These are phyloP conservation scores for Trifolium subterraneum DNA, from an alignment of 306 rosid genomes.

Conservation along the genomic window DNA sequence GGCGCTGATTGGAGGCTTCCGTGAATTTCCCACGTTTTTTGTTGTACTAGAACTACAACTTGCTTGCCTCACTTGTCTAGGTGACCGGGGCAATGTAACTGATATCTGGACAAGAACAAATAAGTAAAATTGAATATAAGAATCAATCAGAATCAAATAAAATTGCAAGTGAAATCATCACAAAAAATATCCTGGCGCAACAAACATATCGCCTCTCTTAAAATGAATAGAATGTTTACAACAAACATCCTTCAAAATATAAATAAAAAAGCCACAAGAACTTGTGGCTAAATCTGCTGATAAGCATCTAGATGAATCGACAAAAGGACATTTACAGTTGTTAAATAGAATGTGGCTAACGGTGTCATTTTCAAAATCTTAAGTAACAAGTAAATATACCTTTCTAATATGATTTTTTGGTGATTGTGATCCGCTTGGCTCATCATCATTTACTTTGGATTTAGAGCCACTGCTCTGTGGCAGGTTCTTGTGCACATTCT, in stretches of 20 bases:
- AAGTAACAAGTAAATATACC: conserved; percentile 50
- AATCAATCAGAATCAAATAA: conserved; percentile 29
- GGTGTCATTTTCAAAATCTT: conserved; percentile 14
- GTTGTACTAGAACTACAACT: conserved; percentile 42
- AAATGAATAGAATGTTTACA: conserved; percentile 5
- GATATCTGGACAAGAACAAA: conserved; percentile 53
- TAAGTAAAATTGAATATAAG: conserved; percentile 15
- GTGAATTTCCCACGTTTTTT: conserved; percentile 48
- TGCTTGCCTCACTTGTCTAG: conserved; percentile 52
- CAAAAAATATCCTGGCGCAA: not conserved
- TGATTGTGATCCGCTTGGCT: conserved; percentile 40
- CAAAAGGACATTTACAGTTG: conserved; percentile 26
- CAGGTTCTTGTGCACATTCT: conserved; percentile 48
- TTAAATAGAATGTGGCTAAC: not conserved
- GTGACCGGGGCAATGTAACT: conserved; percentile 49
- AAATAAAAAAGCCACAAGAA: conserved; percentile 19
- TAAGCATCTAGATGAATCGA: conserved; percentile 22
- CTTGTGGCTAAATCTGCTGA: not conserved
- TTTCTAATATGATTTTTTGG: conserved; percentile 50
- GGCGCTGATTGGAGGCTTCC: conserved; percentile 52
- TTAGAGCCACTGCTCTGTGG: conserved; percentile 47
- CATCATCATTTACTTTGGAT: conserved; percentile 55
- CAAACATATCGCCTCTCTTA: not conserved
- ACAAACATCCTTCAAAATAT: conserved; percentile 14
- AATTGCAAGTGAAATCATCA: not conserved